A percentile compares a stretch with the other conserved stretches of the same genome.
phyloP scores from a whole-genome alignment of 2,329 filamentous ascomycete species.

The Apiospora sp. region DNA sequence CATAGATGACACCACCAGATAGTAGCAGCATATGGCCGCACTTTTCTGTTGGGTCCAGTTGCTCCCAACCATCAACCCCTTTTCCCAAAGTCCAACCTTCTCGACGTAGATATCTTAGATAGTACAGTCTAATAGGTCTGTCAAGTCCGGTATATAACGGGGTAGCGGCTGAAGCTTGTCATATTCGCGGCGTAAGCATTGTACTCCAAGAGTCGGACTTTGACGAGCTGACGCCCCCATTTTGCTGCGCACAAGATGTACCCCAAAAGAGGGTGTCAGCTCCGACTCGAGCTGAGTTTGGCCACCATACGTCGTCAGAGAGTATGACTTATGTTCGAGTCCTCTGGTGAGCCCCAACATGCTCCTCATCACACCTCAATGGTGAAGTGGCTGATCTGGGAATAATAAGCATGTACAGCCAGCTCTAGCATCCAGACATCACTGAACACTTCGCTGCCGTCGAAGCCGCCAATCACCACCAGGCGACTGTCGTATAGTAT shows the following conservation, averaged over 20 bases:
- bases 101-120: not conserved
- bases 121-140: not conserved
- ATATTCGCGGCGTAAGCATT: not conserved
- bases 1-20: not conserved
- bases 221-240: conserved; percentile 10
- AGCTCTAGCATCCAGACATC: conserved; percentile 74
- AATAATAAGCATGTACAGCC: conserved; percentile 75
- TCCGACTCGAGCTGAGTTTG: not conserved
- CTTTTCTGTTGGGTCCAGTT: not conserved
- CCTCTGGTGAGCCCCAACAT: not conserved
- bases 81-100: not conserved
- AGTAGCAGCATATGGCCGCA: not conserved
- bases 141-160: not conserved
- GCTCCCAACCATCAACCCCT: not conserved
- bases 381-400: conserved; percentile 76
- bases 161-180: not conserved
- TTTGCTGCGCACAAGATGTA: not conserved
- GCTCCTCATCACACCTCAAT: conserved; percentile 60
- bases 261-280: conserved; percentile 2
- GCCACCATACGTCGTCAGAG: not conserved
- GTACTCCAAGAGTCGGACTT: not conserved
- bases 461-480: conserved; percentile 71
- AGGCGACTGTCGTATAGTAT: conserved; percentile 72
- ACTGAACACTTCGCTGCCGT: conserved; percentile 72
- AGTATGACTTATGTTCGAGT: not conserved